A percentile compares a stretch with the other conserved stretches of the same genome.
phyloP scores from a whole-genome alignment of 2,329 filamentous ascomycete species.

The Hortaea werneckii region DNA sequence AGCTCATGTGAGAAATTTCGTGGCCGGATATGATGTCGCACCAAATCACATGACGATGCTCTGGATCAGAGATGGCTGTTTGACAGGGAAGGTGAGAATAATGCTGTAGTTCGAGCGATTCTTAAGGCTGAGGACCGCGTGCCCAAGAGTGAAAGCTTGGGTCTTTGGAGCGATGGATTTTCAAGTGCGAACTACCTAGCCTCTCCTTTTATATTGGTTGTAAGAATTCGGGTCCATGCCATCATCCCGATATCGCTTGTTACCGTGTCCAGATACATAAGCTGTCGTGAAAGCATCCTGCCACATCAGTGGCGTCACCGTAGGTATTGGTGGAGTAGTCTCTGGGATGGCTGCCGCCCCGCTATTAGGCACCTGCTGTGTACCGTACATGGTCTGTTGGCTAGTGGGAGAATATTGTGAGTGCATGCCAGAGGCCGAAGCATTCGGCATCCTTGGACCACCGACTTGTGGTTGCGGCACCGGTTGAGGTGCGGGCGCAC shows the following conservation, averaged over 20 bases:
- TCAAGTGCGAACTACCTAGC: not conserved
- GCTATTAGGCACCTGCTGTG: constrained; percentile 12
- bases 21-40: too few relatives aligned
- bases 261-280: constrained; percentile 26
- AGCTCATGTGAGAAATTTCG: too few relatives aligned
- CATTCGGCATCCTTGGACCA: constrained; percentile 10
- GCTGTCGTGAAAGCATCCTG: constrained; percentile 36
- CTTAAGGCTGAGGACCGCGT: too few relatives aligned
- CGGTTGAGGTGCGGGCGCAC: constrained; percentile 34
- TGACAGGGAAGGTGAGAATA: too few relatives aligned
- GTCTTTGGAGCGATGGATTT: too few relatives aligned
- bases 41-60: too few relatives aligned
- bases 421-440: constrained; percentile 5
- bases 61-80: too few relatives aligned
- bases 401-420: constrained; percentile 25
- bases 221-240: constrained; percentile 16
- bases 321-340: constrained; percentile 7
- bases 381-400: constrained; percentile 12
- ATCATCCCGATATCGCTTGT: constrained; percentile 38
- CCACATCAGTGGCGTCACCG: constrained; percentile 42
- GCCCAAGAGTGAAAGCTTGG: too few relatives aligned
- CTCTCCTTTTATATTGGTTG: constrained; percentile 2
- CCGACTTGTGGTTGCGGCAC: constrained; percentile 11
- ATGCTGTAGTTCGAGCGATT: too few relatives aligned
- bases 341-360: not conserved